phyloP scores from a whole-genome alignment of 1,284 basidiomycete species.

The Sporisorium exsertum region DNA sequence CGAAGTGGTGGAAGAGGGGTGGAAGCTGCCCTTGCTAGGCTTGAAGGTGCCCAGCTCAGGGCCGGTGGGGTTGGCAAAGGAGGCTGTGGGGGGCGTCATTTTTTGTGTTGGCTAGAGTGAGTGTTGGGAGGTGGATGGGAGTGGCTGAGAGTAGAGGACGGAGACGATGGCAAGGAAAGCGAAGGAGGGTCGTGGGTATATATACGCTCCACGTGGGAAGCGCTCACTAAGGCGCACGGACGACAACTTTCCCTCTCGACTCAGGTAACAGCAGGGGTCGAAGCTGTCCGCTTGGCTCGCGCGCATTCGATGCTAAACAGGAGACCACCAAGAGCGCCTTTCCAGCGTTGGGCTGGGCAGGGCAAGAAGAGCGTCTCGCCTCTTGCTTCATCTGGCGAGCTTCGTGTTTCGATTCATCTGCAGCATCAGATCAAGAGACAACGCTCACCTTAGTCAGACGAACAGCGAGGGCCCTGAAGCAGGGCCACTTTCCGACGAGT shows the following conservation, averaged over 20 bases:
- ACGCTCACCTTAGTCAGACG: neutral
- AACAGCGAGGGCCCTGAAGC: neutral
- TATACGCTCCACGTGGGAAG: slow-evolving; percentile 18
- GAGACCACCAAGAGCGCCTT: neutral
- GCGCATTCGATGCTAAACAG: neutral
- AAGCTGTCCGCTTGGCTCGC: neutral
- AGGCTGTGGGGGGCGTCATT: slow-evolving; percentile 60
- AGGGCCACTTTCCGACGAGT: neutral
- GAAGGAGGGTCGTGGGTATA: neutral
- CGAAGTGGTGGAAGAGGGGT: slow-evolving; percentile 4
- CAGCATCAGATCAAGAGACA: neutral
- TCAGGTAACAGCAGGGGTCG: no score
- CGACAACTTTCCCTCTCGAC: neutral
- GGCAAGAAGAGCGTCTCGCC: neutral
- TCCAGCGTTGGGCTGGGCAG: neutral
- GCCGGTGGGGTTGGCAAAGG: slow-evolving; percentile 30
- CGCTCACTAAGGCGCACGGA: slow-evolving; percentile 3
- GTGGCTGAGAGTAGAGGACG: neutral
- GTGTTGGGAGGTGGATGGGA: neutral
- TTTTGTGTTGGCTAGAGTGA: neutral
- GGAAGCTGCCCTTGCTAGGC: slow-evolving; percentile 27
- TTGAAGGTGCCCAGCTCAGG: slow-evolving; percentile 23
- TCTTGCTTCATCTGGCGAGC: neutral
- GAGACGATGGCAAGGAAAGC: neutral
- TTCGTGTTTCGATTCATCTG: neutral